A percentile compares a stretch with the other conserved stretches of the same genome.
phyloP scores from a whole-genome alignment of 2,329 filamentous ascomycete genomes.

The Exophiala xenobiotica region DNA sequence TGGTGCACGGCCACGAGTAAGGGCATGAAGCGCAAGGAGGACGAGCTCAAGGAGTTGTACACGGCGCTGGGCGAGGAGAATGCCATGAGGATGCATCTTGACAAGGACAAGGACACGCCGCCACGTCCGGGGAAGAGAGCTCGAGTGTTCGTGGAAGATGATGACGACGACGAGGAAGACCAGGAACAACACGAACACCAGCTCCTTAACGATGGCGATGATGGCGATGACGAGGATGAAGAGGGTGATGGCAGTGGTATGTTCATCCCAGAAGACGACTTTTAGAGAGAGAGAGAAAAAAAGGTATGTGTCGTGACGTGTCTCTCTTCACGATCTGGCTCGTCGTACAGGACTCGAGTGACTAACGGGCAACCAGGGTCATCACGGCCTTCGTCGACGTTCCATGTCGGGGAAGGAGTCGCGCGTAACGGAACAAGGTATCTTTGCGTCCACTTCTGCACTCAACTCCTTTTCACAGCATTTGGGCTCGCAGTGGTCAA shows the following conservation, averaged over 20 bases:
- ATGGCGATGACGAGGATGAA: conserved; percentile 3
- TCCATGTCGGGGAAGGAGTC: no score
- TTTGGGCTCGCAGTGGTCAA: no score
- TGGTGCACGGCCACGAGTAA: conserved; percentile 33
- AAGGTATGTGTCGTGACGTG: background rate
- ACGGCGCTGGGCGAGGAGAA: conserved; percentile 10
- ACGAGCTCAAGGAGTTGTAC: conserved; percentile 8
- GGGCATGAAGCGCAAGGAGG: conserved; percentile 1
- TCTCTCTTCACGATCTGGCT: no score
- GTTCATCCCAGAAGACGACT: conserved; percentile 6
- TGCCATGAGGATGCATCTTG: background rate
- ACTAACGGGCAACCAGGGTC: no score
- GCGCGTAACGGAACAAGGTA: no score
- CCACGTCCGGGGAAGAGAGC: conserved; percentile 10
- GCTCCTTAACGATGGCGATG: conserved; percentile 30
- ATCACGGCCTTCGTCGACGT: no score
- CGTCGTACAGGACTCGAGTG: no score
- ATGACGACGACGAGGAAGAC: conserved; percentile 1
- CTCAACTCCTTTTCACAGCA: no score
- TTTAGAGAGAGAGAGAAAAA: background rate
- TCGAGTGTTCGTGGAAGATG: conserved; percentile 5
- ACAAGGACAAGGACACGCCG: background rate
- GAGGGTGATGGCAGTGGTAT: conserved; percentile 2
- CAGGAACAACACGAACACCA: conserved; percentile 28
- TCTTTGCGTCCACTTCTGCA: no score